Conservation (phyloP, 2,329 filamentous ascomycete genomes). For the Paracorniculantispora psalliotae region DNA sequence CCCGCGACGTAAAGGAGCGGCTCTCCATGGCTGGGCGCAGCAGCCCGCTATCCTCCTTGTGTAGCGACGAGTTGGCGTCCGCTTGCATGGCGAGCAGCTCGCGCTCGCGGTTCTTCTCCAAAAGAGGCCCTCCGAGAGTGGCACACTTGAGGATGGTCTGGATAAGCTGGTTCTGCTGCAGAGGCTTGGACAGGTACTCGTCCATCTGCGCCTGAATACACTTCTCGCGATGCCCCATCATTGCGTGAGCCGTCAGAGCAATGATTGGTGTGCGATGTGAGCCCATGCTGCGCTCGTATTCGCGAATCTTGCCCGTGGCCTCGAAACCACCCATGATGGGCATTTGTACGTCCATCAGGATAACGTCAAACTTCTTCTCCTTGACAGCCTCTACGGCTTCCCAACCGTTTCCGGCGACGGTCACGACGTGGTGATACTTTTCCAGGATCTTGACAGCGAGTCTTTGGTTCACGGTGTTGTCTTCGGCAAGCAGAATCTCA, state of each 20-base stretch:
- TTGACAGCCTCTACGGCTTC: slow-evolving; percentile 92
- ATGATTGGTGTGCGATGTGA: slow-evolving; percentile 89
- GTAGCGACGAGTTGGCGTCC: slow-evolving; percentile 42
- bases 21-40: slow-evolving; percentile 43
- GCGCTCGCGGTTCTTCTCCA: slow-evolving; percentile 68
- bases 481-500: slow-evolving; percentile 90
- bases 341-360: slow-evolving; percentile 99
- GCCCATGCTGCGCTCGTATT: slow-evolving; percentile 80
- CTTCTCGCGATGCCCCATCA: slow-evolving; percentile 97
- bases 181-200: slow-evolving; percentile 92
- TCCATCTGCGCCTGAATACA: slow-evolving; percentile 99
- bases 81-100: slow-evolving; percentile 50
- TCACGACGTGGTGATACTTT: slow-evolving; percentile 90
- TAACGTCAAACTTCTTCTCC: slow-evolving; percentile 88
- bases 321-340: slow-evolving; percentile 99
- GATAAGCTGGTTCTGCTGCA: slow-evolving; percentile 95
- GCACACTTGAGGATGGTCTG: slow-evolving; percentile 97
- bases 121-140: slow-evolving; percentile 76
- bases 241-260: slow-evolving; percentile 92
- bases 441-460: slow-evolving; percentile 94
- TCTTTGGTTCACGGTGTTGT: slow-evolving; percentile 96
- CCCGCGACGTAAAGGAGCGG: slow-evolving; percentile 66
- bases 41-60: slow-evolving; percentile 33
- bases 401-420: slow-evolving; percentile 89
- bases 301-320: slow-evolving; percentile 91